A percentile compares a stretch with the other conserved stretches of the same genome.
Evolutionary conservation across 352 stramenopile species (phyloP).

Genomic region (Phytophthora rubi): DNA sequence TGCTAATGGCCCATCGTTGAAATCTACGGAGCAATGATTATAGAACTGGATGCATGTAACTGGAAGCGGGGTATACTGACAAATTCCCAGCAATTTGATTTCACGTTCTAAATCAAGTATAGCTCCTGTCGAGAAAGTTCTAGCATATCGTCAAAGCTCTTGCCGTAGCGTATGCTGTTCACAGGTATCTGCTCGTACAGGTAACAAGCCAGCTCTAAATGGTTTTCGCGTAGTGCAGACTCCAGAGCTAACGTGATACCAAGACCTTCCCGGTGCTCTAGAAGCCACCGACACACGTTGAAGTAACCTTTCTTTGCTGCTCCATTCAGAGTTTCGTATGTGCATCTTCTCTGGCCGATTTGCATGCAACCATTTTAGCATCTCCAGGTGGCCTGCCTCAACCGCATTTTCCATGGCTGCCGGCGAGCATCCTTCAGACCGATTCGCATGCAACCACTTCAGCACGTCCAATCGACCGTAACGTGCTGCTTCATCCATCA

Average conservation of each 20-base stretch:
- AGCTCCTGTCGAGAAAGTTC: not conserved
- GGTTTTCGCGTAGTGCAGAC: not conserved
- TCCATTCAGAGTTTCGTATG: not conserved
- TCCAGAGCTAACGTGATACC: not conserved
- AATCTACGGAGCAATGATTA: no score
- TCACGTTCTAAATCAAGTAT: not conserved
- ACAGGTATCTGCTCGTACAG: not conserved
- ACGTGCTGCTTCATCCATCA: not conserved
- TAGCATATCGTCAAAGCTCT: not conserved
- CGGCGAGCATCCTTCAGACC: not conserved
- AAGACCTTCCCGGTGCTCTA: not conserved
- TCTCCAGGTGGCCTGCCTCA: not conserved
- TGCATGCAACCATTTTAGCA: not conserved
- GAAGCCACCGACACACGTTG: not conserved
- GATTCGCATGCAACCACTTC: not conserved
- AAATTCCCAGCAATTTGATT: no score
- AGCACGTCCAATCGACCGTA: not conserved
- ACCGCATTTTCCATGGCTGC: not conserved
- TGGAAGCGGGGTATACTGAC: no score
- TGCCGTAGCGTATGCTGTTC: not conserved
- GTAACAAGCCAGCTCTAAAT: constrained; percentile 2
- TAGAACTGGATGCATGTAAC: no score
- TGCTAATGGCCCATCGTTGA: no score
- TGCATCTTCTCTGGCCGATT: not conserved
- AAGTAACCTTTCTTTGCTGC: not conserved